phyloP scores from a whole-genome alignment of 257 asterid species.

The Echites panduratus region DNA sequence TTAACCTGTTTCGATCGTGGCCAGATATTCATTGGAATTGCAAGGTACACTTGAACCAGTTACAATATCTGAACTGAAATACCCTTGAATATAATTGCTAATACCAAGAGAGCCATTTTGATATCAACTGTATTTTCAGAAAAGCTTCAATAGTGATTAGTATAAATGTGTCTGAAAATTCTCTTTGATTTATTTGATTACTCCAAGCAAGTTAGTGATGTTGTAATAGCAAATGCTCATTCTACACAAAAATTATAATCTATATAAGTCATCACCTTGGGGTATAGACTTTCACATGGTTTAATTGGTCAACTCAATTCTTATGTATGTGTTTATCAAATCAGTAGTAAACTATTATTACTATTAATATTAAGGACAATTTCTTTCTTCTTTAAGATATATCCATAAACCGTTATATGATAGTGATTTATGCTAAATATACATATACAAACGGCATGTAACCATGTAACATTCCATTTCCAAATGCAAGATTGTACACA shows the following conservation, averaged over 20 bases:
- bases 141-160: background rate
- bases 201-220: background rate
- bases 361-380: background rate
- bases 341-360: too few relatives aligned
- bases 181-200: background rate
- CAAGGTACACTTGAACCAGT: constrained; percentile 51
- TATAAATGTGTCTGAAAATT: background rate
- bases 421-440: too few relatives aligned
- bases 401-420: background rate
- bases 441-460: too few relatives aligned
- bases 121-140: background rate
- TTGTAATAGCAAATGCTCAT: background rate
- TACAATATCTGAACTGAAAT: background rate
- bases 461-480: background rate
- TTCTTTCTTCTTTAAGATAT: background rate
- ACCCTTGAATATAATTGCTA: background rate
- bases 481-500: background rate
- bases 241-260: background rate
- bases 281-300: background rate
- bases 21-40: constrained; percentile 84
- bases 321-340: too few relatives aligned
- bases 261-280: background rate
- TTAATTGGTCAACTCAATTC: background rate
- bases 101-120: background rate
- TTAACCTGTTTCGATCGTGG: constrained; percentile 42